These are phyloP conservation scores for Arthromyces matolae DNA, from an alignment of 768 basidiomycete species.

Conservation along the genomic window DNA sequence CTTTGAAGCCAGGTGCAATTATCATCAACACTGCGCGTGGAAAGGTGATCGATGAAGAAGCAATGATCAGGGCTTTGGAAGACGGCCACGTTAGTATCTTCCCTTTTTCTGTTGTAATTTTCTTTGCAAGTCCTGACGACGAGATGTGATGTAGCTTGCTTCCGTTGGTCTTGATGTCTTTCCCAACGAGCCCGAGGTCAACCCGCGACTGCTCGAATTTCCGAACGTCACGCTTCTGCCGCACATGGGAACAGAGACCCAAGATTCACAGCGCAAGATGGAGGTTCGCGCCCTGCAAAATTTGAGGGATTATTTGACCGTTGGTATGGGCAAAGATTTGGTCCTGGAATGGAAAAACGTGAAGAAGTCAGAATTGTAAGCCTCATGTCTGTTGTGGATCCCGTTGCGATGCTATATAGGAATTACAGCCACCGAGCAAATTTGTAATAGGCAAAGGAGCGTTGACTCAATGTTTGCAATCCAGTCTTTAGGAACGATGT, in stretches of 20 bases:
- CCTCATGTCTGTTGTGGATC: background rate
- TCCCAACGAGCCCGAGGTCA: slow-evolving; percentile 79
- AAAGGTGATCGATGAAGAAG: slow-evolving; percentile 84
- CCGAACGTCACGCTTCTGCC: slow-evolving; percentile 83
- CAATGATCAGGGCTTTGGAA: slow-evolving; percentile 79
- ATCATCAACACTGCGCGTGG: slow-evolving; percentile 91
- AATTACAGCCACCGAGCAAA: background rate
- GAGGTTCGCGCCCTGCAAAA: slow-evolving; percentile 83
- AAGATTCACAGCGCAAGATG: slow-evolving; percentile 78
- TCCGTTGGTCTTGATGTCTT: slow-evolving; percentile 85
- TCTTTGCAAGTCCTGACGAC: slow-evolving; percentile 6
- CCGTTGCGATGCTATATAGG: background rate
- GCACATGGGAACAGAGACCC: slow-evolving; percentile 88
- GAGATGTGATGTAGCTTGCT: slow-evolving; percentile 46
- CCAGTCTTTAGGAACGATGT: too few species aligned
- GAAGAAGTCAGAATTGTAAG: slow-evolving; percentile 15
- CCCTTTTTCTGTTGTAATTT: background rate
- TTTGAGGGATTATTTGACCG: slow-evolving; percentile 62
- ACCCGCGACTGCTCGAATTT: slow-evolving; percentile 76
- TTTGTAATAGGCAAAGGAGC: background rate
- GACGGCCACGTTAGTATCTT: slow-evolving; percentile 72
- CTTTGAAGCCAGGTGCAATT: slow-evolving; percentile 72
- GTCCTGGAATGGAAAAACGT: slow-evolving; percentile 49
- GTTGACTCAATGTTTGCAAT: too few species aligned
- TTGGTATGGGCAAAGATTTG: slow-evolving; percentile 62